Conservation (phyloP, 169 alveolate genomes). For the Miamiensis avidus region DNA sequence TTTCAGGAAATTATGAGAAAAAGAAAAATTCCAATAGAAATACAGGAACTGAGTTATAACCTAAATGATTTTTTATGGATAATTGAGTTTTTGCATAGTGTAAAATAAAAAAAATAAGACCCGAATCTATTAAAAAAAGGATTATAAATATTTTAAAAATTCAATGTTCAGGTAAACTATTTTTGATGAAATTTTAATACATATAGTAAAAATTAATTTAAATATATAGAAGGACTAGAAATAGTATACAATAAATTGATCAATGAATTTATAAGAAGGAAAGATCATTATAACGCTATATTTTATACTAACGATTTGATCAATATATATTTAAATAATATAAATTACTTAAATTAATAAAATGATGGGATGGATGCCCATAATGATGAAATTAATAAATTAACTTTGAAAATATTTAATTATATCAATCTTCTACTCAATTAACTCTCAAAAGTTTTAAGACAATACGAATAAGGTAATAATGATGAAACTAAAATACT, state of each 20-base stretch:
- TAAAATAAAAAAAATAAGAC: too few species aligned
- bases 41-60: not conserved
- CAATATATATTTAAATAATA: too few species aligned
- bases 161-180: not conserved
- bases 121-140: not conserved
- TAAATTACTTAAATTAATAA: too few species aligned
- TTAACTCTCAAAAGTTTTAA: not conserved
- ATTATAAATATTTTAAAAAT: too few species aligned
- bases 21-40: not conserved
- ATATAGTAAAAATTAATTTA: too few species aligned
- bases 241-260: not conserved
- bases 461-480: not conserved
- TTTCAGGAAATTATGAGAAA: not conserved
- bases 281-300: not conserved
- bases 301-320: not conserved
- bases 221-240: not conserved
- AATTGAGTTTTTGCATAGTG: not conserved
- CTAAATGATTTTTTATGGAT: not conserved
- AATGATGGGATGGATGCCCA: not conserved
- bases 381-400: not conserved
- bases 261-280: not conserved
- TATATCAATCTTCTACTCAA: too few species aligned
- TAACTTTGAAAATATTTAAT: too few species aligned
- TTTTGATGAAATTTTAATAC: too few species aligned
- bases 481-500: not conserved